Conservation (phyloP, 345 rosid species). For the Passiflora organensis region DNA sequence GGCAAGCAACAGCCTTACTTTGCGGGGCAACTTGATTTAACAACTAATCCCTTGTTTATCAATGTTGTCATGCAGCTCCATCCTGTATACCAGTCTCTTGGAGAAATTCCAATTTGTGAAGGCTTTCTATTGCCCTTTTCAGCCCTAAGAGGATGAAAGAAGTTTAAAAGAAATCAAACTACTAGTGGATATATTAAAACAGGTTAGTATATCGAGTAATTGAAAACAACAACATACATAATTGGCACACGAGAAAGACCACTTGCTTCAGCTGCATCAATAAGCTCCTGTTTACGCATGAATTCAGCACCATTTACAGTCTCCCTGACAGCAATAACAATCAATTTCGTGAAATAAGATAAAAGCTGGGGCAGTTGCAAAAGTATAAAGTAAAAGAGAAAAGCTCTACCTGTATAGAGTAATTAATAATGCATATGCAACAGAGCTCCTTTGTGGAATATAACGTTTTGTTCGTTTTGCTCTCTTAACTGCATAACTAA, state of each 20-base stretch:
- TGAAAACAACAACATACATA: slow-evolving; percentile 44
- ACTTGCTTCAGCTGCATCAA: slow-evolving; percentile 91
- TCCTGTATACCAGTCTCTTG: slow-evolving; percentile 85
- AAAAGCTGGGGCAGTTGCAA: background rate
- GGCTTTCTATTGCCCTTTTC: slow-evolving; percentile 79
- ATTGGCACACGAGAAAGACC: slow-evolving; percentile 81
- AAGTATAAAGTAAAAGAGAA: background rate
- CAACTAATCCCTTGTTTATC: slow-evolving; percentile 77
- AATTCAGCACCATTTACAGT: slow-evolving; percentile 58
- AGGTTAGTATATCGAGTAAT: slow-evolving; percentile 4
- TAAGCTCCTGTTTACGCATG: slow-evolving; percentile 80
- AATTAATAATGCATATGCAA: slow-evolving; percentile 76
- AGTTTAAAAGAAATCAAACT: slow-evolving; percentile 5
- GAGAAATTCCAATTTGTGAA: slow-evolving; percentile 60
- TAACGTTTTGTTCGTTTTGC: slow-evolving; percentile 49
- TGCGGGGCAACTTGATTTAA: slow-evolving; percentile 88
- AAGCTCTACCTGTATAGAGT: slow-evolving; percentile 57
- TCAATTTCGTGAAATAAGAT: slow-evolving; percentile 5
- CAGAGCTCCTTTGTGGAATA: slow-evolving; percentile 77
- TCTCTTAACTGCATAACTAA: slow-evolving; percentile 38
- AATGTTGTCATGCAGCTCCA: slow-evolving; percentile 91
- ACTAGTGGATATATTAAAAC: background rate
- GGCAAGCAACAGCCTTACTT: slow-evolving; percentile 42
- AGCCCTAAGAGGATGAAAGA: slow-evolving; percentile 44
- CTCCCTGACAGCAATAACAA: slow-evolving; percentile 36